phyloP scores from a whole-genome alignment of 2,329 filamentous ascomycete genomes.

The Aureobasidium namibiae region DNA sequence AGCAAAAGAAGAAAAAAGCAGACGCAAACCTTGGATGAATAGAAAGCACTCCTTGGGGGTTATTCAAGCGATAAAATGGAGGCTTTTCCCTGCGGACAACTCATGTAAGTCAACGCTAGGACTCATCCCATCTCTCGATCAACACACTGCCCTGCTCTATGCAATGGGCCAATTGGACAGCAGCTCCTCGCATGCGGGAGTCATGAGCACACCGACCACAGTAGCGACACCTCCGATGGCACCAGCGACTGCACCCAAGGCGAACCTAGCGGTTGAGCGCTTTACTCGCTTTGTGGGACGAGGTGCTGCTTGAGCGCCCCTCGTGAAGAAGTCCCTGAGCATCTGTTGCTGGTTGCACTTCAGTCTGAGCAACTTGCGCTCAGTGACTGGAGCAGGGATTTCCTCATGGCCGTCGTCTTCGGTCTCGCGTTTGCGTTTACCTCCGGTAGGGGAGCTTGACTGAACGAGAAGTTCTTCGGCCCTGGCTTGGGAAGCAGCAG shows the following conservation, averaged over 20 bases:
- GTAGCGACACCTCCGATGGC: neutral
- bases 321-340: neutral
- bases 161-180: neutral
- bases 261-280: neutral
- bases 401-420: neutral
- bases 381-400: neutral
- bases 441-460: neutral
- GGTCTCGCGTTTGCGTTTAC: slow-evolving; percentile 7
- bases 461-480: neutral
- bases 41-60: neutral
- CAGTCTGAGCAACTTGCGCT: neutral
- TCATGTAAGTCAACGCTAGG: neutral
- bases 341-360: neutral
- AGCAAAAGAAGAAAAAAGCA: neutral
- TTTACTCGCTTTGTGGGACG: slow-evolving; percentile 1
- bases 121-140: neutral
- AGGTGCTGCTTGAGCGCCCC: neutral
- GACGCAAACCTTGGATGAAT: neutral
- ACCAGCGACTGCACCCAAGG: neutral
- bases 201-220: slow-evolving; percentile 4
- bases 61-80: neutral
- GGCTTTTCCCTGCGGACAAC: neutral
- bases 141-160: neutral
- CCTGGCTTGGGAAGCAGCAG: neutral
- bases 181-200: neutral